phyloP scores from a whole-genome alignment of 1,284 basidiomycete species.

The Phellinidium pouzarii region DNA sequence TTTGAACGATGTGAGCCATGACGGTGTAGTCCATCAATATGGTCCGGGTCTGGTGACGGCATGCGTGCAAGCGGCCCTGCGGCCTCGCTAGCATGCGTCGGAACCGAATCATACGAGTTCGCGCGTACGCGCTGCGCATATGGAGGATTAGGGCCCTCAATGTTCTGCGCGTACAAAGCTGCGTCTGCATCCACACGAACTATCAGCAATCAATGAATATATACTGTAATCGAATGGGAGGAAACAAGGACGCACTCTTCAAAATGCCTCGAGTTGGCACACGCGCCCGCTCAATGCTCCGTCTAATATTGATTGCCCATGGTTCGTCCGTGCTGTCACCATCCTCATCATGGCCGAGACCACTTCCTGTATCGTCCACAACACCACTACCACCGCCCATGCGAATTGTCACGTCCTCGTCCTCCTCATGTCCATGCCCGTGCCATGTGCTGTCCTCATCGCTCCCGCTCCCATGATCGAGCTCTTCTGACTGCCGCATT shows the following conservation, averaged over 20 bases:
- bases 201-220: conserved; percentile 24
- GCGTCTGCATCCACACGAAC: conserved; percentile 41
- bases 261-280: conserved; percentile 80
- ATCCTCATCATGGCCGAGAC: conserved; percentile 39
- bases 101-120: conserved; percentile 71
- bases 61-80: conserved; percentile 67
- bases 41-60: conserved; percentile 74
- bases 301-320: conserved; percentile 65
- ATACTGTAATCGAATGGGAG: too few species aligned
- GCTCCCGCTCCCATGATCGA: conserved; percentile 56
- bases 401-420: conserved; percentile 74
- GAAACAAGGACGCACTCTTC: conserved; percentile 59
- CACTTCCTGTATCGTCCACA: conserved; percentile 19
- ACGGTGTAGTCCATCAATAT: conserved; percentile 77
- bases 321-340: conserved; percentile 57
- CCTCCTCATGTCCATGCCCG: conserved; percentile 44
- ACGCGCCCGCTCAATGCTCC: conserved; percentile 57
- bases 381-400: conserved; percentile 37
- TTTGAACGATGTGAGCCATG: conserved; percentile 47
- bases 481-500: conserved; percentile 23
- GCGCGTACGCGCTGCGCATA: conserved; percentile 53
- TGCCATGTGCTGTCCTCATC: conserved; percentile 48
- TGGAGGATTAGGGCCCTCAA: conserved; percentile 38
- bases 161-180: conserved; percentile 54
- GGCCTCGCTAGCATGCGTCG: conserved; percentile 43